A percentile compares a stretch with the other conserved stretches of the same genome.
Evolutionary conservation across 495 filamentous ascomycete genomes (phyloP).

Genomic region (Chlorociboria aeruginascens): DNA sequence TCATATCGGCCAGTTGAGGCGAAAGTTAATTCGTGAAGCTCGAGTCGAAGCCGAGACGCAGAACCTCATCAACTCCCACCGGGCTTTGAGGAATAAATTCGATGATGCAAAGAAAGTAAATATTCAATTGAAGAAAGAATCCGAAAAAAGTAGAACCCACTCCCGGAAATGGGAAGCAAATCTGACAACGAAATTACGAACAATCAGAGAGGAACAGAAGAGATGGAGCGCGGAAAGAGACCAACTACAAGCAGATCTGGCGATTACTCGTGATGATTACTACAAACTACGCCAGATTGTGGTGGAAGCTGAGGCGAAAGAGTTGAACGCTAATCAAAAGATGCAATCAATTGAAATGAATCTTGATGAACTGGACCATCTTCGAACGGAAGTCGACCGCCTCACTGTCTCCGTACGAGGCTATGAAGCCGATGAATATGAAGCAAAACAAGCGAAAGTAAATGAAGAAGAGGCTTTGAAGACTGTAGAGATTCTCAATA

Average conservation of each 20-base stretch:
- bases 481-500: slow-evolving; percentile 36
- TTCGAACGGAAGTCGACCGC: slow-evolving; percentile 43
- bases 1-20: slow-evolving; percentile 59
- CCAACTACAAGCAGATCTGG: slow-evolving; percentile 38
- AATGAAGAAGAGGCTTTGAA: slow-evolving; percentile 38
- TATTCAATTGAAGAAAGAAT: slow-evolving; percentile 50
- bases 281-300: slow-evolving; percentile 45
- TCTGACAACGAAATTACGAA: slow-evolving; percentile 44
- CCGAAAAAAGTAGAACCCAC: slow-evolving; percentile 47
- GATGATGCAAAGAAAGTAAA: slow-evolving; percentile 56
- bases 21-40: slow-evolving; percentile 54
- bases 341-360: slow-evolving; percentile 44
- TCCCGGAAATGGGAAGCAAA: slow-evolving; percentile 61
- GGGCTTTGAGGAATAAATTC: slow-evolving; percentile 51
- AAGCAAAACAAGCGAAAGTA: slow-evolving; percentile 36
- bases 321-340: slow-evolving; percentile 43
- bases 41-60: slow-evolving; percentile 65
- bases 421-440: slow-evolving; percentile 44
- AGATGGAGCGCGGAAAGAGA: slow-evolving; percentile 44
- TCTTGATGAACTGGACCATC: slow-evolving; percentile 44
- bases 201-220: slow-evolving; percentile 54
- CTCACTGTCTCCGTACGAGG: slow-evolving; percentile 42
- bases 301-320: slow-evolving; percentile 46
- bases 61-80: slow-evolving; percentile 59
- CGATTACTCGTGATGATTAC: slow-evolving; percentile 36